Conservation (phyloP, 2,329 filamentous ascomycete species). For the Colletotrichum endophyticum region DNA sequence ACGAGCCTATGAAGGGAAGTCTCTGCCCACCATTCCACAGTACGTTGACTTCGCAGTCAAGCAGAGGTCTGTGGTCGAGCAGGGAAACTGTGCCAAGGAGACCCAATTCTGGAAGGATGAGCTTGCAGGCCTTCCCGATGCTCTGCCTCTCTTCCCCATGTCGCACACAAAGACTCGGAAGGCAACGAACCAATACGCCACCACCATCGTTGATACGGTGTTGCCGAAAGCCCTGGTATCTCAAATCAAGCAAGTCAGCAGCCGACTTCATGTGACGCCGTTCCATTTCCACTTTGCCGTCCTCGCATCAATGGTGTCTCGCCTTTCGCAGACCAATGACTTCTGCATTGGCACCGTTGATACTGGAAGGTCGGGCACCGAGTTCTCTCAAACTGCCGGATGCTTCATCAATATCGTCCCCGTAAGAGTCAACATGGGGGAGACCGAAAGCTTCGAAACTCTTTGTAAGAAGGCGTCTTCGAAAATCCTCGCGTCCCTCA, state of each 20-base stretch:
- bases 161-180: neutral
- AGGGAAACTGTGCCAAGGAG: constrained; percentile 29
- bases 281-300: constrained; percentile 54
- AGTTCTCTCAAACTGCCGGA: constrained; percentile 42
- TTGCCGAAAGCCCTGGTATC: neutral
- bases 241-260: neutral
- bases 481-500: constrained; percentile 37
- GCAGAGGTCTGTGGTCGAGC: constrained; percentile 32
- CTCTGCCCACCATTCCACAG: constrained; percentile 29
- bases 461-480: neutral
- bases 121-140: constrained; percentile 23
- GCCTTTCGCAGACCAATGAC: constrained; percentile 28
- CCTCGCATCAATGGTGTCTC: constrained; percentile 23
- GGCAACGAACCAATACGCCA: neutral
- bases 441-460: neutral
- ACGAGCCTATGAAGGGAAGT: constrained; percentile 40
- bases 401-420: constrained; percentile 55
- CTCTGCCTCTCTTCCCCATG: constrained; percentile 38
- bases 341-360: constrained; percentile 55
- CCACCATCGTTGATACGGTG: neutral
- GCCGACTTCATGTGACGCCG: constrained; percentile 4
- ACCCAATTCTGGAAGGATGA: constrained; percentile 37
- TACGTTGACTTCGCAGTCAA: constrained; percentile 37
- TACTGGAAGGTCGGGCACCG: constrained; percentile 39
- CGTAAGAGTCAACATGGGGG: constrained; percentile 37